Percentiles rank a stretch among this genome's conserved stretches.
Evolutionary conservation across 306 rosid genomes (phyloP).

Genomic region (Casuarina glauca): DNA sequence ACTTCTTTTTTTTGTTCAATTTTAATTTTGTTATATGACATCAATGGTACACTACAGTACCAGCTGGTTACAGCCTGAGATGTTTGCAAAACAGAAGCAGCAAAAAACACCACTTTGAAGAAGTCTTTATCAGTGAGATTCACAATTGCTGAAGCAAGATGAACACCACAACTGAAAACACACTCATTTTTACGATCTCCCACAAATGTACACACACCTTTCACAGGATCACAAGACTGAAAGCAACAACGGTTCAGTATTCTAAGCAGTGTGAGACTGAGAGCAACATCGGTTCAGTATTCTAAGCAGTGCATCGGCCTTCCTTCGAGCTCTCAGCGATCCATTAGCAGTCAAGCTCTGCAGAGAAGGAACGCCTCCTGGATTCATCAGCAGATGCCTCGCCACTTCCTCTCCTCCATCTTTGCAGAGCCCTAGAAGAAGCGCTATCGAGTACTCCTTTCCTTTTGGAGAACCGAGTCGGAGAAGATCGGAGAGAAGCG

Average conservation of each 20-base stretch:
- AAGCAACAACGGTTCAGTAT: constrained; percentile 75
- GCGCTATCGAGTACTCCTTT: constrained; percentile 76
- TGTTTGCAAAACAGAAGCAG: neutral
- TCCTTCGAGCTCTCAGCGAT: constrained; percentile 76
- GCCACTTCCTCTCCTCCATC: constrained; percentile 85
- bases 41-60: too few relatives aligned
- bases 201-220: constrained; percentile 38
- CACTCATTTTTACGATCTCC: constrained; percentile 31
- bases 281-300: constrained; percentile 75
- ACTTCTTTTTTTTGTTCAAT: too few relatives aligned
- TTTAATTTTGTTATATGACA: too few relatives aligned
- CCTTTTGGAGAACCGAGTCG: constrained; percentile 90
- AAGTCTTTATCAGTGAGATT: neutral
- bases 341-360: constrained; percentile 75
- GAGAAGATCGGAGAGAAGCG: constrained; percentile 79
- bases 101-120: neutral
- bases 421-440: constrained; percentile 76
- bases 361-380: constrained; percentile 79
- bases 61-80: neutral
- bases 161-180: neutral
- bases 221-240: constrained; percentile 31
- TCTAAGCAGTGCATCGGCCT: constrained; percentile 84
- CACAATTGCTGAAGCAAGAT: constrained; percentile 25
- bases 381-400: constrained; percentile 63
- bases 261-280: constrained; percentile 59